Evolutionary conservation across 108 stramenopile genomes (phyloP).

Genomic region (Parietichytrium sp.): DNA sequence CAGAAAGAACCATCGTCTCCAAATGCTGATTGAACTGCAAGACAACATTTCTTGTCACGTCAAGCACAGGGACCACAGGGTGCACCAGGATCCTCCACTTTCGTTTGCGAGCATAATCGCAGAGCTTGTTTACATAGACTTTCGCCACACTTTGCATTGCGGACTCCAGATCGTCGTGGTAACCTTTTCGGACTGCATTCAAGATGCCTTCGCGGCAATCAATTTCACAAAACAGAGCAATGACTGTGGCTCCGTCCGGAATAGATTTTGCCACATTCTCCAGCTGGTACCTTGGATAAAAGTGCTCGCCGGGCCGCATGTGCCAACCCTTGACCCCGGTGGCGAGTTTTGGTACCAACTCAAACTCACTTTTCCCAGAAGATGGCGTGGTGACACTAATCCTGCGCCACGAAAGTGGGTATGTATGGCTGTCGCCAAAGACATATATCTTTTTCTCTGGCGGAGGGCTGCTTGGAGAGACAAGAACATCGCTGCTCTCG

Average conservation of each 20-base stretch:
- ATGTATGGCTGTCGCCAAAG: too few species aligned
- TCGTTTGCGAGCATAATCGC: not conserved
- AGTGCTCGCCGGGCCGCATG: not conserved
- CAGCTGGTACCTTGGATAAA: not conserved
- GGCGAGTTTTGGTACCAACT: not conserved
- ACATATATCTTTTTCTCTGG: too few species aligned
- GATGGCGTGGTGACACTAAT: too few species aligned
- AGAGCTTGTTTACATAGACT: conserved; percentile 7
- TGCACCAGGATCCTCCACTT: not conserved
- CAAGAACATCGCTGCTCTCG: too few species aligned
- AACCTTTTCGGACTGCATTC: not conserved
- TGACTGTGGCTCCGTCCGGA: not conserved
- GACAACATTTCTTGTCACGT: not conserved
- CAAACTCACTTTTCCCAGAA: too few species aligned
- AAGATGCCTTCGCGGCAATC: conserved; percentile 17
- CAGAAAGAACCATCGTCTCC: not conserved
- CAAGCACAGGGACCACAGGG: not conserved
- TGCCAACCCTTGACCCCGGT: not conserved
- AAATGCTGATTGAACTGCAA: not conserved
- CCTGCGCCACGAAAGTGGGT: too few species aligned
- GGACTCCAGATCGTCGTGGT: not conserved
- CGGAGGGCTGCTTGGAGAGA: too few species aligned
- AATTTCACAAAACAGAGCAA: not conserved
- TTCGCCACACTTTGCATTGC: not conserved
- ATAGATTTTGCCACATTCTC: not conserved